These are phyloP conservation scores for Chalciporus piperatus DNA, from an alignment of 768 basidiomycete genomes.

Conservation along the genomic window DNA sequence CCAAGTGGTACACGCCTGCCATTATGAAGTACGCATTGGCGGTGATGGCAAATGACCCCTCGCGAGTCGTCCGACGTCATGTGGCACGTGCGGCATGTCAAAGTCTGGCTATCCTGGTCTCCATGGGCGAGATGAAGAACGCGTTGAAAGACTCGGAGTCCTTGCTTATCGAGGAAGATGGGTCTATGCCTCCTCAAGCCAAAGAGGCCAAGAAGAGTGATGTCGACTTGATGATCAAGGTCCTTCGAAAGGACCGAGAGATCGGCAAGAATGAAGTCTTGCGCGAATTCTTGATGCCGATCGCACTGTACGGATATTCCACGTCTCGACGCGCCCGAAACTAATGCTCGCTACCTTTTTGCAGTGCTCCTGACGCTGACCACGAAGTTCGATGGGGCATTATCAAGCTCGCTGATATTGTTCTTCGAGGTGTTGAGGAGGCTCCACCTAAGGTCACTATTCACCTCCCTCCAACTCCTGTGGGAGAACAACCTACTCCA, in stretches of 20 bases:
- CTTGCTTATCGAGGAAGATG: constrained; percentile 84
- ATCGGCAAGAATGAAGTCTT: constrained; percentile 77
- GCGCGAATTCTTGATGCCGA: constrained; percentile 77
- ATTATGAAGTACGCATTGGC: constrained; percentile 87
- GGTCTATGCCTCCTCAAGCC: constrained; percentile 62
- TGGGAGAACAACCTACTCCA: constrained; percentile 56
- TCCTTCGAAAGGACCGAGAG: constrained; percentile 83
- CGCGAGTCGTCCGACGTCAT: constrained; percentile 77
- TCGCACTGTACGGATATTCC: constrained; percentile 61
- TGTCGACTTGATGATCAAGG: constrained; percentile 81
- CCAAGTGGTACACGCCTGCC: constrained; percentile 80
- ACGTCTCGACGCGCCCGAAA: not conserved
- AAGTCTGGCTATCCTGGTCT: constrained; percentile 79
- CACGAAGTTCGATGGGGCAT: constrained; percentile 89
- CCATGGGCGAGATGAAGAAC: constrained; percentile 88
- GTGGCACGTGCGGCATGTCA: constrained; percentile 85
- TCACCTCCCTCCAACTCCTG: constrained; percentile 74
- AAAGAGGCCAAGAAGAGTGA: constrained; percentile 82
- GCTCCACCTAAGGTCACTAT: constrained; percentile 83
- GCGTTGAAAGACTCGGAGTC: constrained; percentile 71
- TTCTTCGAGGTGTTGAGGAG: constrained; percentile 82
- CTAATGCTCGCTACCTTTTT: not conserved
- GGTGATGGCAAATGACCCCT: constrained; percentile 84
- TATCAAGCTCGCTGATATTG: constrained; percentile 86
- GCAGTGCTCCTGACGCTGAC: constrained; percentile 72